These are phyloP conservation scores for Neurospora sp. DNA, from an alignment of 495 filamentous ascomycete genomes.

Conservation along the genomic window DNA sequence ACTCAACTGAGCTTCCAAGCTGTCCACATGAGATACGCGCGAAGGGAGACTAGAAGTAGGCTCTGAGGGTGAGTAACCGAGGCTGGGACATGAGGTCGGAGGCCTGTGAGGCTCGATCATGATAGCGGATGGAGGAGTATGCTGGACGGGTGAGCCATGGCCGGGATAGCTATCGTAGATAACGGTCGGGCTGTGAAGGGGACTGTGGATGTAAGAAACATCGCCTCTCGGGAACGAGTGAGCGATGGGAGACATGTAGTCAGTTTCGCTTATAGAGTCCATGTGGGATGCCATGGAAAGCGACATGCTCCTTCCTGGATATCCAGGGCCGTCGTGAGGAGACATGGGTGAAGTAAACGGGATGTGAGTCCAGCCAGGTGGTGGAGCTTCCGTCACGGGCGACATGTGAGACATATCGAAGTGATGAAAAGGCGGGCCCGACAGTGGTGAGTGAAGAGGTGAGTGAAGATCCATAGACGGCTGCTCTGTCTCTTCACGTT, in stretches of 20 bases:
- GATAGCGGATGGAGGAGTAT: slow-evolving; percentile 42
- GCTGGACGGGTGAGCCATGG: slow-evolving; percentile 37
- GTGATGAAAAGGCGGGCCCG: slow-evolving; percentile 24
- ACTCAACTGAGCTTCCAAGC: slow-evolving; percentile 34
- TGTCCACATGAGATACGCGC: slow-evolving; percentile 30
- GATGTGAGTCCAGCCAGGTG: slow-evolving; percentile 24
- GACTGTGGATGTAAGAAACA: slow-evolving; percentile 24
- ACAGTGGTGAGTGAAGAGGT: not conserved
- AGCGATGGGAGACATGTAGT: slow-evolving; percentile 43
- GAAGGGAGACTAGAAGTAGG: slow-evolving; percentile 37
- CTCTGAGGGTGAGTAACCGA: slow-evolving; percentile 38
- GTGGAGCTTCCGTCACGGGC: slow-evolving; percentile 22
- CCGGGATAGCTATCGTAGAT: slow-evolving; percentile 41
- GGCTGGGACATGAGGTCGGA: slow-evolving; percentile 42
- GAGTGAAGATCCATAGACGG: slow-evolving; percentile 8
- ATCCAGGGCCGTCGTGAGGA: slow-evolving; percentile 14
- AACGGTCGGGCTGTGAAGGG: slow-evolving; percentile 40
- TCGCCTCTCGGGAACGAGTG: slow-evolving; percentile 43
- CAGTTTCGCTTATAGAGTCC: slow-evolving; percentile 44
- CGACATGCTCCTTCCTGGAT: slow-evolving; percentile 14
- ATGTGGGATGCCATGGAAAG: slow-evolving; percentile 30
- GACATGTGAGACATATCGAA: slow-evolving; percentile 31
- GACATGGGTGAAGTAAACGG: slow-evolving; percentile 20
- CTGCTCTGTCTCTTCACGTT: slow-evolving; percentile 5
- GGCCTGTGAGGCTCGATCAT: slow-evolving; percentile 41